phyloP scores from a whole-genome alignment of 2,329 filamentous ascomycete genomes.

The Sporothrix phasma region DNA sequence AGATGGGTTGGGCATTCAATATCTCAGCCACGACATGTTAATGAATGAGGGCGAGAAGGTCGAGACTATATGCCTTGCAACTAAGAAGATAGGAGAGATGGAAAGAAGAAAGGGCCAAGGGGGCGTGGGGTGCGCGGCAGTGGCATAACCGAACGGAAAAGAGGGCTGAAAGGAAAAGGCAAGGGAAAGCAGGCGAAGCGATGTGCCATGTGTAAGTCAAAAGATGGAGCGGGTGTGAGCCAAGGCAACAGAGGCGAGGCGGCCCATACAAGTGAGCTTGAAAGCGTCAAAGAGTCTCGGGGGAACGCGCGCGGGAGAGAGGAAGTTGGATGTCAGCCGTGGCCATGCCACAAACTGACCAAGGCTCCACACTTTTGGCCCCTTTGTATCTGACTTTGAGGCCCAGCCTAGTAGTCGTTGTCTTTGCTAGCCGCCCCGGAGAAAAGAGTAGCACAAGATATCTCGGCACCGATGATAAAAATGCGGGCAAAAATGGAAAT shows the following conservation, averaged over 20 bases:
- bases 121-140: neutral
- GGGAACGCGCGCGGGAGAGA: slow-evolving; percentile 12
- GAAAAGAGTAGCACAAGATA: neutral
- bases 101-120: neutral
- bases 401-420: neutral
- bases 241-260: neutral
- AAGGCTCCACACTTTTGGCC: neutral
- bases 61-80: neutral
- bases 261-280: neutral
- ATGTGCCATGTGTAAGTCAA: neutral
- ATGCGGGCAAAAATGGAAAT: neutral
- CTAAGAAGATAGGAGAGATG: neutral
- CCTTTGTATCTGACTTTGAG: neutral
- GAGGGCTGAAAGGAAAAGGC: neutral
- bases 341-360: neutral
- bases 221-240: neutral
- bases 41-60: neutral
- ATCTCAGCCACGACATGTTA: neutral
- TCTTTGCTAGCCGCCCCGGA: neutral
- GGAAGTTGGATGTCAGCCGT: slow-evolving; percentile 4
- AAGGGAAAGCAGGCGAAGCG: neutral
- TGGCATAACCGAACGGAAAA: neutral
- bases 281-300: slow-evolving; percentile 4
- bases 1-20: neutral
- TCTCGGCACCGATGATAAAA: neutral